Percentiles rank a stretch among this genome's conserved stretches.
These are phyloP conservation scores for Lenwebbia sp. DNA, from an alignment of 345 rosid species.

Conservation along the genomic window DNA sequence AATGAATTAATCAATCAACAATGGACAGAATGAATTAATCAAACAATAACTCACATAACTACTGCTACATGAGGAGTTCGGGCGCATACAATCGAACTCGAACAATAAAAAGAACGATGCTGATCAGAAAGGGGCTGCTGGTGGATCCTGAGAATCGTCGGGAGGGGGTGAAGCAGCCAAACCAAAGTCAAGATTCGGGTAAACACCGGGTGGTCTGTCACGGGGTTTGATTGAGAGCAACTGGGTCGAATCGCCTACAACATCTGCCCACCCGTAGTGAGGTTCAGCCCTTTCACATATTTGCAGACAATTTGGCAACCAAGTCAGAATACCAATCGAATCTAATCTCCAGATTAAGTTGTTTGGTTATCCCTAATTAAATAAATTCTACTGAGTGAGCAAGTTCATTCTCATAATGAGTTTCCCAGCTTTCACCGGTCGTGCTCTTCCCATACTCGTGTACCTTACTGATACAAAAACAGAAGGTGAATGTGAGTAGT, in stretches of 20 bases:
- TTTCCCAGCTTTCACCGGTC: constrained; percentile 94
- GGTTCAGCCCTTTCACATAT: constrained; percentile 65
- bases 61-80: not conserved
- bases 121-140: not conserved
- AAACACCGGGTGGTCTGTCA: constrained; percentile 81
- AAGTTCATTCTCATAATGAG: constrained; percentile 71
- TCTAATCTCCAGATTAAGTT: not conserved
- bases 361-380: not conserved
- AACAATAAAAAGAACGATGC: not conserved
- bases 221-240: constrained; percentile 66
- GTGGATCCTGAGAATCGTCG: not conserved
- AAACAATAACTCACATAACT: not conserved
- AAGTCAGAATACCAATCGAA: not conserved
- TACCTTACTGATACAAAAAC: constrained; percentile 53
- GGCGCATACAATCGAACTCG: not conserved
- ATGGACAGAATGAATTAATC: constrained; percentile 2
- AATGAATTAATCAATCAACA: constrained; percentile 1
- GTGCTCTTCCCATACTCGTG: constrained; percentile 97
- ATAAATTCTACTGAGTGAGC: not conserved
- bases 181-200: constrained; percentile 60
- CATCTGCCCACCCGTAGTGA: constrained; percentile 98
- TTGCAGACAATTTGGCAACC: not conserved
- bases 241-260: constrained; percentile 74
- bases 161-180: constrained; percentile 34
- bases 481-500: not conserved